Evolutionary conservation across 2,329 filamentous ascomycete species (phyloP).

Genomic region (Basipetospora chlamydospora): DNA sequence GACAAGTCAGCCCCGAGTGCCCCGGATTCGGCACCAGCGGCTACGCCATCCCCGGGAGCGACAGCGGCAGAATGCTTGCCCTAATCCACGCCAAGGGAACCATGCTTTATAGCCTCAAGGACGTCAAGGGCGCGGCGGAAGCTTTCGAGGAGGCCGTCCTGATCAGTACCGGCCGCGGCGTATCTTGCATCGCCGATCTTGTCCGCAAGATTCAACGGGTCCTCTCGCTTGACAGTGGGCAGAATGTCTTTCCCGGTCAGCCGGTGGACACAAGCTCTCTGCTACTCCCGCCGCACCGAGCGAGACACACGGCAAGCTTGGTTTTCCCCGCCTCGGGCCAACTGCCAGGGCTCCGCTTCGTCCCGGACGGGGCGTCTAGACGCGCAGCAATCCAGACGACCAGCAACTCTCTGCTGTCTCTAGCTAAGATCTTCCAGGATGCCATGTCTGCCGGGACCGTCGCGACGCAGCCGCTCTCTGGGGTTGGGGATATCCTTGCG

Average conservation of each 20-base stretch:
- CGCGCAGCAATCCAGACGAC: constrained; percentile 81
- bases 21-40: constrained; percentile 41
- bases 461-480: constrained; percentile 48
- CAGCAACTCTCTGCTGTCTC: constrained; percentile 83
- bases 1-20: background rate
- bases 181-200: constrained; percentile 59
- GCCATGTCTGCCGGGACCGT: constrained; percentile 64
- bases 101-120: constrained; percentile 82
- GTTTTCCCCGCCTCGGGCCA: constrained; percentile 66
- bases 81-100: constrained; percentile 97
- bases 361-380: constrained; percentile 55
- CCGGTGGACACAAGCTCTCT: constrained; percentile 33
- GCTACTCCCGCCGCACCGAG: constrained; percentile 68
- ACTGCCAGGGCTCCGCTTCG: constrained; percentile 63
- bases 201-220: constrained; percentile 65
- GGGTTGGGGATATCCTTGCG: constrained; percentile 82
- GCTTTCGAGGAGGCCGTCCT: constrained; percentile 93
- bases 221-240: constrained; percentile 31
- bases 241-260: background rate
- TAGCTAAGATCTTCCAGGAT: constrained; percentile 97
- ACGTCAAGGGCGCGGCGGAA: constrained; percentile 64
- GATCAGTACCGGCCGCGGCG: constrained; percentile 62
- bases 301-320: constrained; percentile 65
- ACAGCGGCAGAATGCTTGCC: constrained; percentile 88
- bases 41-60: constrained; percentile 68